phyloP scores from a whole-genome alignment of 441 rosid genomes.

The Erysimum cheiri region DNA sequence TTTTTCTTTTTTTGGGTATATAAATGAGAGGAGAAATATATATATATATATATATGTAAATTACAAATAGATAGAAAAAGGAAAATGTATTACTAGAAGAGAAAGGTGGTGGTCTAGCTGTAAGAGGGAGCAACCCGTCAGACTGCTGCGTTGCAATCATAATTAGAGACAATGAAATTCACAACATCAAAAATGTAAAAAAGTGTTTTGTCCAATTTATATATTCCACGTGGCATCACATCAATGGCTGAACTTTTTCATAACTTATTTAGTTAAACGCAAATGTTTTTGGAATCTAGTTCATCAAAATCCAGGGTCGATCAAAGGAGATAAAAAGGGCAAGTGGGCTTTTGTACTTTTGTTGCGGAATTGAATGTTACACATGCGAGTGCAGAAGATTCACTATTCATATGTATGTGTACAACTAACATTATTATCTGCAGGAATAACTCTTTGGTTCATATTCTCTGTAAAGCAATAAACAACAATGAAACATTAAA shows the following conservation, averaged over 20 bases:
- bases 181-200: constrained; percentile 1
- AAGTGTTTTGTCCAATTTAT: constrained; percentile 23
- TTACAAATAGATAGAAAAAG: not conserved
- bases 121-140: constrained; percentile 45
- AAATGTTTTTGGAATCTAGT: constrained; percentile 37
- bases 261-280: not conserved
- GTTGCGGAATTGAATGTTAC: constrained; percentile 38
- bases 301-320: constrained; percentile 30
- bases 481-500: constrained; percentile 25
- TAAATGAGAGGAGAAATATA: constrained; percentile 8
- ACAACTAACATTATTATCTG: constrained; percentile 27
- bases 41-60: not conserved
- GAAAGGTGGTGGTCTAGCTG: constrained; percentile 39
- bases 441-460: constrained; percentile 24
- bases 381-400: constrained; percentile 39
- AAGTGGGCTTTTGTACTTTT: constrained; percentile 45
- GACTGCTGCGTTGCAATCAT: constrained; percentile 49
- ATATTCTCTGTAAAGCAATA: constrained; percentile 20
- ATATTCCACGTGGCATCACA: constrained; percentile 13
- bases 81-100: not conserved
- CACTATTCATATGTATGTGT: constrained; percentile 37
- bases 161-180: constrained; percentile 44
- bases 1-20: constrained; percentile 20
- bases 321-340: constrained; percentile 30
- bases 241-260: not conserved